These are phyloP conservation scores for Aspergillus carlsbadensis DNA, from an alignment of 495 filamentous ascomycete genomes.

Conservation along the genomic window DNA sequence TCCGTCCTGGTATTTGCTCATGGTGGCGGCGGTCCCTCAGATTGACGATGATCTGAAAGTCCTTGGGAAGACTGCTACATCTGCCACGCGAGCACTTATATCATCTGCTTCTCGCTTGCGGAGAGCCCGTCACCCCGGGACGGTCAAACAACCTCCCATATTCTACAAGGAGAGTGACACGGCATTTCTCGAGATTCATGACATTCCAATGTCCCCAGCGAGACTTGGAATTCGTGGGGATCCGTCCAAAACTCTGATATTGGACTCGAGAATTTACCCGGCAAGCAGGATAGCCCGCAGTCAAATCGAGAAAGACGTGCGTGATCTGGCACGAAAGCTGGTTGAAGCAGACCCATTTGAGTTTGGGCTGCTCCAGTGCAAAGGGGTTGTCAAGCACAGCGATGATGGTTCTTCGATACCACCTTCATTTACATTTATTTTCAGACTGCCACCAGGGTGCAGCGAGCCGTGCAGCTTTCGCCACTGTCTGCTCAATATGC, in stretches of 20 bases:
- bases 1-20: slow-evolving; percentile 5
- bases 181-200: not conserved
- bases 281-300: not conserved
- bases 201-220: not conserved
- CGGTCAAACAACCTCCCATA: not conserved
- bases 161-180: not conserved
- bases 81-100: not conserved
- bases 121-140: not conserved
- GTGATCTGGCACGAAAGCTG: not conserved
- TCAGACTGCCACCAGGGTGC: no score
- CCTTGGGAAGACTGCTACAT: not conserved
- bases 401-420: not conserved
- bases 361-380: slow-evolving; percentile 5
- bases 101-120: not conserved
- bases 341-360: not conserved
- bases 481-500: not conserved
- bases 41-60: not conserved
- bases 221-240: not conserved
- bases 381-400: not conserved
- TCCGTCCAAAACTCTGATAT: not conserved
- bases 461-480: not conserved
- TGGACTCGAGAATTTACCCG: not conserved
- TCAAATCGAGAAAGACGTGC: not conserved
- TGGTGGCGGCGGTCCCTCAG: not conserved
- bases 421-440: not conserved